phyloP scores from a whole-genome alignment of 2,329 filamentous ascomycete species.

The Periconia sp. region DNA sequence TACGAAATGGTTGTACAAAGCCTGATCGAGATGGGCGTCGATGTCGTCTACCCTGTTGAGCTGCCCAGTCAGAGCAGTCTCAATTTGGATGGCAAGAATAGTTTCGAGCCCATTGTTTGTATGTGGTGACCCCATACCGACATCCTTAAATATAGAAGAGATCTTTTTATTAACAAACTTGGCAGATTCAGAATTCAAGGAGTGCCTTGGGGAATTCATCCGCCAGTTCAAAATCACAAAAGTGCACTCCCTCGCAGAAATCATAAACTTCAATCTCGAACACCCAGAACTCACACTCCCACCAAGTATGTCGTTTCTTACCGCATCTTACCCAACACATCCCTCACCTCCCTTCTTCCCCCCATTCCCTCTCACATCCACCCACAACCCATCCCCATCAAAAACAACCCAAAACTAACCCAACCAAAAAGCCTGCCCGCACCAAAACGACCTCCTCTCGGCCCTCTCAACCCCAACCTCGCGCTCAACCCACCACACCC shows the following conservation, averaged over 20 bases:
- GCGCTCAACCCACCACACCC: constrained; percentile 28
- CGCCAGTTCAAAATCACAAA: constrained; percentile 37
- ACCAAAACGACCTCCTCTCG: constrained; percentile 40
- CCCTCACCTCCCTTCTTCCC: neutral
- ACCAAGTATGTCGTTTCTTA: constrained; percentile 20
- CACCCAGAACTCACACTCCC: constrained; percentile 39
- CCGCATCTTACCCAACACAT: neutral
- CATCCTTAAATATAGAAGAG: neutral
- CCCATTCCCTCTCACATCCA: neutral
- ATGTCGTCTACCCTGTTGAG: constrained; percentile 39
- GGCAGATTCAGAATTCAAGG: constrained; percentile 39
- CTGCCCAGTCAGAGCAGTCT: constrained; percentile 31
- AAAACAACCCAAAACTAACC: neutral
- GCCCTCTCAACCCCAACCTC: constrained; percentile 27
- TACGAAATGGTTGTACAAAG: constrained; percentile 38
- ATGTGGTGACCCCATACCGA: constrained; percentile 10
- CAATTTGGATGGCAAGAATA: constrained; percentile 34
- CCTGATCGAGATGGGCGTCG: constrained; percentile 41
- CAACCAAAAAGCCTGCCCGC: constrained; percentile 25
- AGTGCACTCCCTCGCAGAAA: constrained; percentile 40
- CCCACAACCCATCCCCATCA: too few relatives aligned
- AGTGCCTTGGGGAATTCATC: constrained; percentile 36
- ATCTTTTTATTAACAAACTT: neutral
- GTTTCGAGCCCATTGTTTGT: constrained; percentile 42
- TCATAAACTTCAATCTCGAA: constrained; percentile 42